Conservation (phyloP, 2,329 filamentous ascomycete species). For the Trichoderma hamatum region DNA sequence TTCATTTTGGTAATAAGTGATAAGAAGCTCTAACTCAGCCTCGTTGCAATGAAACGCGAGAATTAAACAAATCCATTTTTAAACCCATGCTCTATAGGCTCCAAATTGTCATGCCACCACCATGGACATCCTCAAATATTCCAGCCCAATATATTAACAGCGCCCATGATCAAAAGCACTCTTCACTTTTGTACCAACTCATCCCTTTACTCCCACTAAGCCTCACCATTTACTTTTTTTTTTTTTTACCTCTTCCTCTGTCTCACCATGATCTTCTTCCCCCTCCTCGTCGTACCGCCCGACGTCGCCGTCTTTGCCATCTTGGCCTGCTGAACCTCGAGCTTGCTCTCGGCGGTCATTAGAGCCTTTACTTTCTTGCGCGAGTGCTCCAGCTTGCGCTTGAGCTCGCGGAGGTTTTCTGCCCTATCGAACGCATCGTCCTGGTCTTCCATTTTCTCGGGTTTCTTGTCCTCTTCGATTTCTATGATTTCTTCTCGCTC, state of each 20-base stretch:
- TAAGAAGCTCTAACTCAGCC: neutral
- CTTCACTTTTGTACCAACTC: neutral
- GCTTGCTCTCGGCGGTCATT: constrained; percentile 57
- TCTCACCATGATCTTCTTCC: constrained; percentile 65
- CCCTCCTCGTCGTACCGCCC: constrained; percentile 60
- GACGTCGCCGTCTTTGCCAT: constrained; percentile 68
- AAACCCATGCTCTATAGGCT: neutral
- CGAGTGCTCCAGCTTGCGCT: constrained; percentile 52
- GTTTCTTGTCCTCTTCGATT: constrained; percentile 33
- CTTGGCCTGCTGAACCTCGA: constrained; percentile 62
- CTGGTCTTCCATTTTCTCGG: constrained; percentile 31
- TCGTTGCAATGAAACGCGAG: neutral
- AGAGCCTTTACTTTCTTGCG: constrained; percentile 59
- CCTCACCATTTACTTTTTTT: neutral
- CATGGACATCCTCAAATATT: neutral
- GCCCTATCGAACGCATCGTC: constrained; percentile 44
- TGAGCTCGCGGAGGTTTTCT: constrained; percentile 50
- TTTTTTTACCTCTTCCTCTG: constrained; percentile 59
- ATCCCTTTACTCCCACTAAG: neutral
- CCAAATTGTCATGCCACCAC: neutral
- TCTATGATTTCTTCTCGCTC: constrained; percentile 40
- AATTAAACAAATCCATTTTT: neutral
- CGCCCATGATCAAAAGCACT: constrained; percentile 4
- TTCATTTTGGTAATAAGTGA: neutral
- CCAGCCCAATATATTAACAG: neutral